Base-by-base conservation (phyloP, 768 basidiomycete species). In the Hebeloma cylindrosporum region DNA sequence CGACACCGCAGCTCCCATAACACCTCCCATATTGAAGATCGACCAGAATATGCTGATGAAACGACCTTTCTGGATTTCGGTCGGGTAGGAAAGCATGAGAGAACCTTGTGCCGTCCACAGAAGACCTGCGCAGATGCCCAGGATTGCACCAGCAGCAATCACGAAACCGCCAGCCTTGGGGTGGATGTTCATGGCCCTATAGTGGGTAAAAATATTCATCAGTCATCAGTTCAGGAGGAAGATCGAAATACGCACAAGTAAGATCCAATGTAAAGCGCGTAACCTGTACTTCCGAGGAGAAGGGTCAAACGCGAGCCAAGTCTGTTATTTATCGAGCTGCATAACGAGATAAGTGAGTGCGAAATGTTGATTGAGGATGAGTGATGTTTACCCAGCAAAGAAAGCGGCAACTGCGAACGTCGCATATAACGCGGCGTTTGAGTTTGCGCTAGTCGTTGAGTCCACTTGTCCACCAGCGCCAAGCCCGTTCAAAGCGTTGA, bases 81-180 rank as follows among this genome's bases (percentile, higher is more conserved):
- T 88, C 0, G 88, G 85, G 61, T 92, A 92, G 4, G 87, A 79
- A 62, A 93, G 66, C 82, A 91, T 90, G 47, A 92, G 68, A 13
- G 80, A 83, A n/a, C 88, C 90, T 57, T 92, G 88, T 0, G 88
- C 85, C 0, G 88, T 84, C 89, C 89, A 91, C 6, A 91, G 67
- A 32, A 92, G 58, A 38, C 73, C 75, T 1, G 75, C 88, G 56
- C 83, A 87, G 37, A 88, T 50, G 13, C 89, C 89, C 11, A 90
- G 79, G 43, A 87, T 57, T 28, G 83, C 83, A 14, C 88, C 89
- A 3, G 86, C 73, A 13, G 70, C 77, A 51, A 91, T 79, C 31
- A 86, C 79, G 59, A 90, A 91, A 23, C 66, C 68, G 25, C 73
- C 72, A 7, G 80, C 79, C 16, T 69, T 58, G 6, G 75, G 71